These are phyloP conservation scores for Cyclotella baltica DNA, from an alignment of 108 stramenopile genomes.

Conservation along the genomic window DNA sequence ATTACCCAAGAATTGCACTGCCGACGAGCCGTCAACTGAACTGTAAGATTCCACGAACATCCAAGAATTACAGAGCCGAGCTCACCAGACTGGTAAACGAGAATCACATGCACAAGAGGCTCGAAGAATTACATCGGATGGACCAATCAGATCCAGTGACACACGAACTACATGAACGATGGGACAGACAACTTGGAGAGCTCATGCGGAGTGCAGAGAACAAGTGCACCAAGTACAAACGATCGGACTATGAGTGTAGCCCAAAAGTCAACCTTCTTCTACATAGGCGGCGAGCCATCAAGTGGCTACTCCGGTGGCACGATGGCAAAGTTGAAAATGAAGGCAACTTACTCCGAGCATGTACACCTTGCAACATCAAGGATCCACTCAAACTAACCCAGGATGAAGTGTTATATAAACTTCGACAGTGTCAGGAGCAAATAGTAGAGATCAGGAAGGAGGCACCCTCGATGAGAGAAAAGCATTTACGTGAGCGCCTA, in stretches of 20 bases:
- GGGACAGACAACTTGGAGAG: constrained; percentile 12
- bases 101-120: neutral
- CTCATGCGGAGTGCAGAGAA: constrained; percentile 4
- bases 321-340: constrained; percentile 20
- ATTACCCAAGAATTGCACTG: neutral
- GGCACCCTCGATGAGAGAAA: neutral
- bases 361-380: neutral
- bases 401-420: neutral
- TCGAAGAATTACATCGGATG: neutral
- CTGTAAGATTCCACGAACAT: neutral
- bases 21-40: constrained; percentile 6
- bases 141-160: neutral
- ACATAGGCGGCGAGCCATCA: neutral
- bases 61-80: neutral
- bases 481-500: neutral
- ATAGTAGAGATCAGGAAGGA: neutral
- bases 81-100: neutral
- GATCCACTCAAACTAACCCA: neutral
- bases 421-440: neutral
- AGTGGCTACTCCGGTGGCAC: constrained; percentile 2
- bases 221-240: constrained; percentile 4
- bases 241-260: neutral
- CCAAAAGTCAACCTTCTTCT: neutral
- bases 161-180: neutral
- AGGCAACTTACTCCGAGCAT: constrained; percentile 1